Percentiles rank a stretch among this genome's conserved stretches.
phyloP scores from a whole-genome alignment of 768 basidiomycete genomes.

The Suillus subalutaceus region DNA sequence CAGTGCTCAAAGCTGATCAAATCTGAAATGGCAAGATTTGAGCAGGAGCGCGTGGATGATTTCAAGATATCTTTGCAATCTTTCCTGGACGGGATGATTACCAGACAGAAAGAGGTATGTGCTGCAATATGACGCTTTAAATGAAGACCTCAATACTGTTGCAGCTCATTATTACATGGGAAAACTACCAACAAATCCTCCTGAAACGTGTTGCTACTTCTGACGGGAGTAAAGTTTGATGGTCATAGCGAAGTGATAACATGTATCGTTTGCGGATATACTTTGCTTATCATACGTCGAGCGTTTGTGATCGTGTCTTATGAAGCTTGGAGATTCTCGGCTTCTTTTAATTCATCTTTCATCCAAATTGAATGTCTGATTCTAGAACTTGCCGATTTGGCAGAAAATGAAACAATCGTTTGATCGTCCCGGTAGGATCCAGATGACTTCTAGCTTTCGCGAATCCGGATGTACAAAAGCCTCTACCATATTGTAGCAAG shows the following conservation, averaged over 20 bases:
- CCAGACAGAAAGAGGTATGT: slow-evolving; percentile 77
- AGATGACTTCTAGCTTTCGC: not conserved
- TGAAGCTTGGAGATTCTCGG: not conserved
- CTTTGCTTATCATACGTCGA: too few relatives aligned
- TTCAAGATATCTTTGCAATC: slow-evolving; percentile 84
- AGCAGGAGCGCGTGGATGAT: slow-evolving; percentile 91
- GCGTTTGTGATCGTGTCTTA: not conserved
- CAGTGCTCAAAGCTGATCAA: slow-evolving; percentile 87
- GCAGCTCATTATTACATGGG: slow-evolving; percentile 79
- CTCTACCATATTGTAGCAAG: not conserved
- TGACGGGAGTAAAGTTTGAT: not conserved
- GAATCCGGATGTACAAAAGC: not conserved
- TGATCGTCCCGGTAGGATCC: not conserved
- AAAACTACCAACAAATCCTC: slow-evolving; percentile 75
- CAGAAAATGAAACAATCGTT: not conserved
- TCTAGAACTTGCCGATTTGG: too few relatives aligned
- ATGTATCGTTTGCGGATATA: not conserved
- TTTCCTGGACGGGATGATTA: slow-evolving; percentile 87
- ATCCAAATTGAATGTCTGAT: not conserved
- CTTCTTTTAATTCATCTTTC: not conserved
- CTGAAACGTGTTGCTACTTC: slow-evolving; percentile 47
- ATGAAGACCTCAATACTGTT: slow-evolving; percentile 8
- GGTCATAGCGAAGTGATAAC: not conserved
- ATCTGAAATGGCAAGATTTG: slow-evolving; percentile 86
- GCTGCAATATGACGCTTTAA: not conserved